Evolutionary conservation across 140 eudicot species (phyloP).

Genomic region (Flaveria floridana): DNA sequence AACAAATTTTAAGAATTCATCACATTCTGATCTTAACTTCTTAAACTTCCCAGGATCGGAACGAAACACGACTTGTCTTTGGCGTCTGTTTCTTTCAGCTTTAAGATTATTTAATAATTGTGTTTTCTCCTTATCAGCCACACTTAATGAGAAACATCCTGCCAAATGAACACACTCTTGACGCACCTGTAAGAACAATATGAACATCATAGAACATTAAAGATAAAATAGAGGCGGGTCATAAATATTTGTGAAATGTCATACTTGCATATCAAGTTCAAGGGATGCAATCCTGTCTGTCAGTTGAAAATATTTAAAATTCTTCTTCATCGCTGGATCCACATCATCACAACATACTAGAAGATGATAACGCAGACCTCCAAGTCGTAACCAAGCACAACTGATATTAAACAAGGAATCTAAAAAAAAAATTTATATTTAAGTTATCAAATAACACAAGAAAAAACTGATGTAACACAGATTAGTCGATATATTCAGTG

Average conservation of each 20-base stretch:
- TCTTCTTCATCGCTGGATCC: constrained; percentile 83
- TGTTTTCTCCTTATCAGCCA: constrained; percentile 40
- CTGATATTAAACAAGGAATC: constrained; percentile 45
- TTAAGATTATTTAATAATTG: constrained; percentile 47
- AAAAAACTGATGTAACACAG: not conserved
- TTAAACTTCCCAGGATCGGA: constrained; percentile 57
- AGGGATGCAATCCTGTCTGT: constrained; percentile 68
- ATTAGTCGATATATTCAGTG: not conserved
- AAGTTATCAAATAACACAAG: constrained; percentile 6
- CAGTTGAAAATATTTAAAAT: constrained; percentile 51
- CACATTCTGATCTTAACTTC: constrained; percentile 65
- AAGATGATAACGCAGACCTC: constrained; percentile 74
- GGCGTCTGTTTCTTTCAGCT: constrained; percentile 55
- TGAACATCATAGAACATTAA: constrained; percentile 20
- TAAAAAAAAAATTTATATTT: constrained; percentile 5
- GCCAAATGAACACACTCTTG: constrained; percentile 59
- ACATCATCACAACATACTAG: constrained; percentile 69
- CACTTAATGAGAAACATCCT: constrained; percentile 49
- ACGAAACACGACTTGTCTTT: constrained; percentile 67
- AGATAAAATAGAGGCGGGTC: not conserved
- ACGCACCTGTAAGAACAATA: constrained; percentile 53
- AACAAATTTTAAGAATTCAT: constrained; percentile 50
- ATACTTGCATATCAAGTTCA: constrained; percentile 76
- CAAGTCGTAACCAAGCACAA: constrained; percentile 71
- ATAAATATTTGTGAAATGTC: not conserved